phyloP scores from a whole-genome alignment of 768 basidiomycete species.

The Tylopilus sp. region DNA sequence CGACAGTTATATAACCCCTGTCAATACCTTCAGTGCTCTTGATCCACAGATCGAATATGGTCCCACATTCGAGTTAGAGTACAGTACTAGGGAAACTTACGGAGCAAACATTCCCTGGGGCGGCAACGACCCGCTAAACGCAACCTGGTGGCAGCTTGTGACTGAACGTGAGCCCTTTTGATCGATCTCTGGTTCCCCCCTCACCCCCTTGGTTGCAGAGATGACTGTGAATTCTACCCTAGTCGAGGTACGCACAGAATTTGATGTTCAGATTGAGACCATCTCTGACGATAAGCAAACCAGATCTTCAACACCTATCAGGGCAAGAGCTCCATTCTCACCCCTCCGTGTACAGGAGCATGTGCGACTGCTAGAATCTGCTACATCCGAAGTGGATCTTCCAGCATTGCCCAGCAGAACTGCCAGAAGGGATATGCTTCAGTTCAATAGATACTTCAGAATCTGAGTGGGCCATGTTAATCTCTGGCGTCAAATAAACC shows the following conservation, averaged over 20 bases:
- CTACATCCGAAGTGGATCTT: slow-evolving; percentile 74
- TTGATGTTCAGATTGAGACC: not conserved
- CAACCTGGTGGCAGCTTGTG: slow-evolving; percentile 80
- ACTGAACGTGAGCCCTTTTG: slow-evolving; percentile 57
- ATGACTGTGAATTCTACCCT: slow-evolving; percentile 57
- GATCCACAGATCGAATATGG: slow-evolving; percentile 55
- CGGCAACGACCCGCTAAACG: slow-evolving; percentile 64
- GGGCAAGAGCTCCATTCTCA: slow-evolving; percentile 61
- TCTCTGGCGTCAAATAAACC: not conserved
- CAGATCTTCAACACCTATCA: slow-evolving; percentile 69
- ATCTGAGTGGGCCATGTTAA: not conserved
- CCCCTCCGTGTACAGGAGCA: slow-evolving; percentile 53
- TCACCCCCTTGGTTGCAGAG: slow-evolving; percentile 33
- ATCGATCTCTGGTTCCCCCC: not conserved
- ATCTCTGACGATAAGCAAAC: slow-evolving; percentile 24
- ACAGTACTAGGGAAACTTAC: slow-evolving; percentile 66
- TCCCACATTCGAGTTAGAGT: slow-evolving; percentile 61
- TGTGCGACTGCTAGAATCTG: slow-evolving; percentile 71
- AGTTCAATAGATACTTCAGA: slow-evolving; percentile 39
- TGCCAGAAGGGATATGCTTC: slow-evolving; percentile 65
- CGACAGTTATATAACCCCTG: slow-evolving; percentile 61
- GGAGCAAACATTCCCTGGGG: slow-evolving; percentile 57
- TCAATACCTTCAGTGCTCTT: slow-evolving; percentile 53
- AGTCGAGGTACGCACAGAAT: slow-evolving; percentile 45
- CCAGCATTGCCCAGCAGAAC: slow-evolving; percentile 54